Percentiles rank a stretch among this genome's conserved stretches.
Conservation (phyloP, 2,329 filamentous ascomycete species). For the Trichoderma asperellum region DNA sequence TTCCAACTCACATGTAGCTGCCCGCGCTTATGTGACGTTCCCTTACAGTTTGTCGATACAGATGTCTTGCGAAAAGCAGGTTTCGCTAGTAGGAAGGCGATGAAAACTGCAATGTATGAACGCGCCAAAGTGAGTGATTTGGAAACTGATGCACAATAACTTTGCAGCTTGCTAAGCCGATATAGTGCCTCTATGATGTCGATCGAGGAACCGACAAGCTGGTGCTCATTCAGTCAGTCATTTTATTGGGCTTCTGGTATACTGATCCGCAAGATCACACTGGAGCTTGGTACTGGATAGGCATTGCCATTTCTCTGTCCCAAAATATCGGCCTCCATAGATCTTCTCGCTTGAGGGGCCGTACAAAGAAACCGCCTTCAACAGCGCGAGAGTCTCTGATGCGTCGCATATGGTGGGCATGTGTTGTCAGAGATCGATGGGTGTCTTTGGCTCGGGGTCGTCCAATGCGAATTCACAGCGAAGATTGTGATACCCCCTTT, state of each 20-base stretch:
- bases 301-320: constrained; percentile 18
- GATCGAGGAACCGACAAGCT: constrained; percentile 17
- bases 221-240: constrained; percentile 17
- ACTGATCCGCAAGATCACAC: constrained; percentile 11
- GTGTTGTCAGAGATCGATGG: constrained; percentile 15
- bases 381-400: constrained; percentile 5
- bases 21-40: neutral
- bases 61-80: constrained; percentile 12
- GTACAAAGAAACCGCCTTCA: neutral
- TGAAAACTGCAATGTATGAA: constrained; percentile 21
- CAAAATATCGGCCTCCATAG: constrained; percentile 12
- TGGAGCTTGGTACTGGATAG: constrained; percentile 15
- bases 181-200: constrained; percentile 13
- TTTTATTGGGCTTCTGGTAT: constrained; percentile 15
- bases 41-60: constrained; percentile 11
- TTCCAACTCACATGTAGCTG: neutral
- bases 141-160: too few relatives aligned
- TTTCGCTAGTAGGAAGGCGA: constrained; percentile 6
- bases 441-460: constrained; percentile 14
- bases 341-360: neutral
- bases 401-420: constrained; percentile 23
- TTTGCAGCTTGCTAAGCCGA: neutral
- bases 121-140: constrained; percentile 2
- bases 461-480: constrained; percentile 14
- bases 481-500: constrained; percentile 9